Percentiles rank a stretch among this genome's conserved stretches.
Conservation (phyloP, 2,329 filamentous ascomycete species). For the Phaeosphaeriaceae sp. region DNA sequence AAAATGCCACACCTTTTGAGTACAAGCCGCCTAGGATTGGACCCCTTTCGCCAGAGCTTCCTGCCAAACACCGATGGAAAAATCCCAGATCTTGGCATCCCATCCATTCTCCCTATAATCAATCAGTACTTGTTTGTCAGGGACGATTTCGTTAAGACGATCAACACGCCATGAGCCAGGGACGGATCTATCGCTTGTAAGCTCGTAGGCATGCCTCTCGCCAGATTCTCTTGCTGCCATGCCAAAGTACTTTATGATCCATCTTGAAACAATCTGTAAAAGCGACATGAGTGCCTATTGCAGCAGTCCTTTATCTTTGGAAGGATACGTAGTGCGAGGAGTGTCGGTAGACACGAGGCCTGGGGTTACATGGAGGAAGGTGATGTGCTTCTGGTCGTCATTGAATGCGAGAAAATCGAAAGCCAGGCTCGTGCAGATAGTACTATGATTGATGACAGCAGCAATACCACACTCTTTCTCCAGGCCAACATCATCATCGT, state of each 20-base stretch:
- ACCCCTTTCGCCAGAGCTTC: slow-evolving; percentile 3
- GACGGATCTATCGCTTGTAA: slow-evolving; percentile 26
- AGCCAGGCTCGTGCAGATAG: slow-evolving; percentile 33
- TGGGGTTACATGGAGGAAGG: slow-evolving; percentile 42
- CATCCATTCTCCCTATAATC: slow-evolving; percentile 13
- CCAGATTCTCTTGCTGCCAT: slow-evolving; percentile 30
- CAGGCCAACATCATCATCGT: slow-evolving; percentile 37
- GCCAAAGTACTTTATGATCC: slow-evolving; percentile 25
- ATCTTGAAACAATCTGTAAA: slow-evolving; percentile 10
- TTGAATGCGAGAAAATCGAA: slow-evolving; percentile 36
- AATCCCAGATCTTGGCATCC: slow-evolving; percentile 17
- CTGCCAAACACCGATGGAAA: slow-evolving; percentile 14
- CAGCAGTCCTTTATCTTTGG: slow-evolving; percentile 8
- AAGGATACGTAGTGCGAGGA: slow-evolving; percentile 6
- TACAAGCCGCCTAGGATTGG: not conserved
- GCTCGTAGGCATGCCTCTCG: slow-evolving; percentile 36
- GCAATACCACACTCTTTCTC: slow-evolving; percentile 26
- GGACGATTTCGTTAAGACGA: slow-evolving; percentile 6
- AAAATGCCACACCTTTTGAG: too few species aligned
- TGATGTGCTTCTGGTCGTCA: slow-evolving; percentile 24
- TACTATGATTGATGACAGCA: slow-evolving; percentile 34
- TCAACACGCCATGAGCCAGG: slow-evolving; percentile 18
- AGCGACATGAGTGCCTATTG: slow-evolving; percentile 12
- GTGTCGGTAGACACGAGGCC: slow-evolving; percentile 38
- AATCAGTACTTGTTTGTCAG: slow-evolving; percentile 10